Percentiles rank a stretch among this genome's conserved stretches.
Conservation (phyloP, 768 basidiomycete species). For the Suillus discolor region DNA sequence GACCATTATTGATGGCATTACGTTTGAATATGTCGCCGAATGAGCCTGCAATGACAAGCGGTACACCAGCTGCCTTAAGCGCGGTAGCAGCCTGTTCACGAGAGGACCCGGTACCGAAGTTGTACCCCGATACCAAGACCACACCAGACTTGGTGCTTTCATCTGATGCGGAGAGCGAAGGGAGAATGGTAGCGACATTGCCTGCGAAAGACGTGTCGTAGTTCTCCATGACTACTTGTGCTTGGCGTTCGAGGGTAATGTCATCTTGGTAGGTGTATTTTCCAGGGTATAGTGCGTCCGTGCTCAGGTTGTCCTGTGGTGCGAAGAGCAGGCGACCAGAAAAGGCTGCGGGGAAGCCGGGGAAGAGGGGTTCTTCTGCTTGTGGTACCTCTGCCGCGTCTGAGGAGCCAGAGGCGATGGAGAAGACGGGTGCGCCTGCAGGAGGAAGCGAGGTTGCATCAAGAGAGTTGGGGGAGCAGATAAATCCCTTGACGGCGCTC, state of each 20-base stretch:
- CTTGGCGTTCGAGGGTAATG: constrained; percentile 92
- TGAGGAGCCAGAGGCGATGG: constrained; percentile 40
- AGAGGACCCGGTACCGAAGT: constrained; percentile 98
- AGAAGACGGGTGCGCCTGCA: constrained; percentile 56
- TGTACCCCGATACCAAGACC: constrained; percentile 90
- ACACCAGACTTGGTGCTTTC: constrained; percentile 56
- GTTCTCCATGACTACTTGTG: constrained; percentile 98
- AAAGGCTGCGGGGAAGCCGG: constrained; percentile 84
- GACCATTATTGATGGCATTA: constrained; percentile 97
- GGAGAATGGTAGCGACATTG: constrained; percentile 55
- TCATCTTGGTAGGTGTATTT: constrained; percentile 99
- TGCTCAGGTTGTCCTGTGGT: constrained; percentile 97
- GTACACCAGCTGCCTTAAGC: constrained; percentile 90
- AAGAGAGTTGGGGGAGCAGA: constrained; percentile 77
- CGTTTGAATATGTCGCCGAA: constrained; percentile 99
- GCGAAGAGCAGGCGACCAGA: constrained; percentile 86
- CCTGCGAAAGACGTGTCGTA: constrained; percentile 89
- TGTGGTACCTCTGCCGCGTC: constrained; percentile 26
- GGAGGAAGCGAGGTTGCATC: constrained; percentile 55
- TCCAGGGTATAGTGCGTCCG: constrained; percentile 97
- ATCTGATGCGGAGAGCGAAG: constrained; percentile 20
- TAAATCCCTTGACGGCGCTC: constrained; percentile 90
- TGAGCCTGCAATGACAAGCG: constrained; percentile 94
- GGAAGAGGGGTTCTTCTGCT: constrained; percentile 64
- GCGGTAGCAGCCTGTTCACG: constrained; percentile 99